Base-by-base conservation (phyloP, 2,329 filamentous ascomycete genomes). In the Metarhizium robertsii region DNA sequence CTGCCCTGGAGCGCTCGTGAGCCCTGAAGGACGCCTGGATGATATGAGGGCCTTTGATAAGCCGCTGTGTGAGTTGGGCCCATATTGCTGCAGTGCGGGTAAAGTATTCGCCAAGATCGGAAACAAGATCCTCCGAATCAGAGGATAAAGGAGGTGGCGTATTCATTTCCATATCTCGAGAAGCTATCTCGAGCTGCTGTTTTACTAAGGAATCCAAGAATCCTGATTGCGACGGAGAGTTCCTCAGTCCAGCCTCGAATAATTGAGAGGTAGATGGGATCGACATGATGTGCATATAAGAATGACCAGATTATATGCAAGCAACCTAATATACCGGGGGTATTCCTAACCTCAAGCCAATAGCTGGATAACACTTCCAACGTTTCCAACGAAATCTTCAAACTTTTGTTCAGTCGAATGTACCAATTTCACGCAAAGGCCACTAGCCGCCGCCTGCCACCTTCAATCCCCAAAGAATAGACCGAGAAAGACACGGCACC, bases 21-120 rank as follows among this genome's bases (percentile, higher is more conserved):
- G 62, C 65, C 40, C 65, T 61, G 4, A 60, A 50, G 16, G 60
- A 60, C 30, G 65, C 65, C 40, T 61, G 58, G n/a, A 63, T 61
- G 50, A 72, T 66, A 55, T 71, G 67, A 29, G 65, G 61, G 16
- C 67, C 69, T 46, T 64, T 58, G 4, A 69, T 59, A n/a, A 72
- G 60, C 40, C 59, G 62, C n/a, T 69, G 65, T 38, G 69, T 69
- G 52, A 72, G 58, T 25, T 59, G 60, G n/a, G 65, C 62, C 66
- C 64, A 70, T 55, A 71, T 60, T 42, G 63, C 54, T 25, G 70
- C 67, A n/a, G 66, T 69, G 30, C 65, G 67, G 34, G 63, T 61
- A 29, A 72, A 58, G 55, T 72, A 72, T 29, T 72, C 69, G 36
- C 70, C 70, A 56, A 71, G 64, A 38, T 71, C 68, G 36, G 60